Base-by-base conservation (phyloP, 129 eudicot genomes). In the Pulicaria dysenterica region DNA sequence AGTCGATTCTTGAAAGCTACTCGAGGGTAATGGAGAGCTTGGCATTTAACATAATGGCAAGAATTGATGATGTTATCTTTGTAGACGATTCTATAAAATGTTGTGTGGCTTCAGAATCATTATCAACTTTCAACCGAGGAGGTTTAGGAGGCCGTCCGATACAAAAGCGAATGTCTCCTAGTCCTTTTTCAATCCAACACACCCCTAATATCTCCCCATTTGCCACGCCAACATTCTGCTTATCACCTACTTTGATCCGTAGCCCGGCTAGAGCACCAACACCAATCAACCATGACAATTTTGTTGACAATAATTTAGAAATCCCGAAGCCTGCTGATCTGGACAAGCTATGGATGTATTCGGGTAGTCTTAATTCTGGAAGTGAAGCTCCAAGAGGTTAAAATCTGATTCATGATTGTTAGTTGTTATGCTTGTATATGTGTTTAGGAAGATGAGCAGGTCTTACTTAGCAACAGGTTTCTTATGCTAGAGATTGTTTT, bases 111-210 rank as follows among this genome's bases (percentile, higher is more conserved):
- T 83, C 91, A 13, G 94, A 89, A 40, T 62, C 84, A 3, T 51
- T 85, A 75, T 81, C 97, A 17, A 72, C 89, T 8, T 87, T 89
- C 67, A 80, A 78, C 69, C 76, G 89, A 68, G 96, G 96, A 38
- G 93, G 96, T 53, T 82, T 89, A 60, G 88, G 83, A 50, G 89
- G 94, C 49, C 88, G 82, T 9, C 98, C 96, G 0, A 70, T 92
- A 47, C 98, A 89, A 61, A 92, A 92, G 55, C 86, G 82, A 48
- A 81, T 92, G 85, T 83, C 92, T 0, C 97, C 96, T 1, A 92
- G 97, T 63, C 96, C 97, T 10, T 92, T 92, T 69, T 92, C 98
- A 16, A 80, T 92, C 67, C 89, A 85, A 42, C 94, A 85, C 84
- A 80, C 89, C 0, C 98, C 96, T 39, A 89, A 81, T 51, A 67